Conservation (phyloP, 176 grass and related monocot genomes). For the Triticum urartu region DNA sequence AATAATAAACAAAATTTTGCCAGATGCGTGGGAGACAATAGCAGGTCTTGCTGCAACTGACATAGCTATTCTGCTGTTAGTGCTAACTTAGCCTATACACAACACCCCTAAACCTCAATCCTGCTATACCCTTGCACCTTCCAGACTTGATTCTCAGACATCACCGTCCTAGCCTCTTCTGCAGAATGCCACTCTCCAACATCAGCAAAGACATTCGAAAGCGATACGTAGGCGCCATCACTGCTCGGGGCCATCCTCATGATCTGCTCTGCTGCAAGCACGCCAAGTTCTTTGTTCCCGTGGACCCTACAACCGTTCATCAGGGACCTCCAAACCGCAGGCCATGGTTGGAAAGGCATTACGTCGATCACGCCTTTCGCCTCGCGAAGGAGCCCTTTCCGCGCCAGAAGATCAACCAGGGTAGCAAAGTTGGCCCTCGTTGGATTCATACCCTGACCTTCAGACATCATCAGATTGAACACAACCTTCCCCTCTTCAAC, state of each 20-base stretch:
- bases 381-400: slow-evolving; percentile 47
- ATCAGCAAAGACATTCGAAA: slow-evolving; percentile 52
- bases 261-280: slow-evolving; percentile 45
- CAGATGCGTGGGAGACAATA: not conserved
- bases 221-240: slow-evolving; percentile 43
- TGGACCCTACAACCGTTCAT: slow-evolving; percentile 67
- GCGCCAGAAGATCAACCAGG: slow-evolving; percentile 53
- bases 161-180: slow-evolving; percentile 38
- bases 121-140: slow-evolving; percentile 50
- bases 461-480: slow-evolving; percentile 38
- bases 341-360: slow-evolving; percentile 59
- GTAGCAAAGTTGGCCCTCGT: slow-evolving; percentile 39
- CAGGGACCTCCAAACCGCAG: slow-evolving; percentile 55
- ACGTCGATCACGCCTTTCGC: slow-evolving; percentile 38
- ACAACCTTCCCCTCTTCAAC: slow-evolving; percentile 46
- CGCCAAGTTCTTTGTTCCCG: slow-evolving; percentile 41
- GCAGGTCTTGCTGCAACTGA: not conserved
- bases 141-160: slow-evolving; percentile 41
- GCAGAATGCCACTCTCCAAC: slow-evolving; percentile 55
- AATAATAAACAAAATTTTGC: not conserved
- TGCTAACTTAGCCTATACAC: not conserved
- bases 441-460: slow-evolving; percentile 34
- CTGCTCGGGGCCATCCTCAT: slow-evolving; percentile 36
- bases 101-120: slow-evolving; percentile 30
- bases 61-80: not conserved